Base-by-base conservation (phyloP, 106 monocot species). In the Acorus calamus region DNA sequence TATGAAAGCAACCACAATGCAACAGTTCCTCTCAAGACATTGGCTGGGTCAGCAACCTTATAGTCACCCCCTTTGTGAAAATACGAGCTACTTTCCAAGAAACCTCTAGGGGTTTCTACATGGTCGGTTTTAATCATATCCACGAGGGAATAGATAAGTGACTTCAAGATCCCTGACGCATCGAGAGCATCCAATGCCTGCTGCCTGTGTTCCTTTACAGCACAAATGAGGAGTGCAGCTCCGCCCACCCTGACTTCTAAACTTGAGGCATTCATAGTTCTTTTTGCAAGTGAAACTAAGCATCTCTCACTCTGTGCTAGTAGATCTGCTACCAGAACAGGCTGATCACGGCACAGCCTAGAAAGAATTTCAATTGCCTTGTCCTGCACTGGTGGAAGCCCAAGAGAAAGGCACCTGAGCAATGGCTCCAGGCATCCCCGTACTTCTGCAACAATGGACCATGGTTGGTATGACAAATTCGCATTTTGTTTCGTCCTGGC, bases 291-390 rank as follows among this genome's bases (percentile, higher is more conserved):
- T 47, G 86, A 83, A 59, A 59, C 53, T 55, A 83, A 67, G 52
- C 78, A 78, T 64, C 70, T 78, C 47, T 57, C 55, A 61, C 54
- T 80, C 73, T 59, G 56, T 43, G 69, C 76, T 58, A 90, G 70
- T 57, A 53, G 59, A 74, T 80, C 75, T 60, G 80, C 80, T 49
- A 90, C 75, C 61, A 65, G 11, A 42, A 59, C 61, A 73, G 80
- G 71, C 50, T 73, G 77, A 56, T 83, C 86, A 67, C 64, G 61
- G 57, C 84, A 89, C 11, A 90, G 48, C 54, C 83, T 79, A 57
- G 86, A 80, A 53, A 90, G 86, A 44, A 90, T 86, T 69, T 80
- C 83, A 73, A 89, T 85, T 14, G 66, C 77, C 60, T 85, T 89
- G 65, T 89, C 89, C 83, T 89, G 85, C 54, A 77, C 60, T 10